Evolutionary conservation across 345 rosid species (phyloP).

Genomic region (Trapa incisa): DNA sequence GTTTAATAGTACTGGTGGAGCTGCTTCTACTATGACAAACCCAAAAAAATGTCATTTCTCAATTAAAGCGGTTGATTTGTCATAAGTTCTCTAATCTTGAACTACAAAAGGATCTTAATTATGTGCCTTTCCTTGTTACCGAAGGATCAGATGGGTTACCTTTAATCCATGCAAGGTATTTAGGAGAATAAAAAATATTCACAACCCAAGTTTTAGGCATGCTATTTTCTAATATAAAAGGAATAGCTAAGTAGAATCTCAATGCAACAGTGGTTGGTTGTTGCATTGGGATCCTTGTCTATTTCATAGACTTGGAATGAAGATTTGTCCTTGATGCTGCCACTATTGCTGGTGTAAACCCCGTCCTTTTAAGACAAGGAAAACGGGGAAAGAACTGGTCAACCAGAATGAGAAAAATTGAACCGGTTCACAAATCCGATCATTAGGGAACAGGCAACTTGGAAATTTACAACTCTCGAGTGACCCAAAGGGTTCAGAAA

Average conservation of each 20-base stretch:
- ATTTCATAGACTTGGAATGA: slow-evolving; percentile 83
- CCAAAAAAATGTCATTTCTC: slow-evolving; percentile 58
- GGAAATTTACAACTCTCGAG: no score
- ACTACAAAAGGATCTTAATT: slow-evolving; percentile 71
- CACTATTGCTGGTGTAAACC: slow-evolving; percentile 82
- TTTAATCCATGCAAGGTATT: slow-evolving; percentile 64
- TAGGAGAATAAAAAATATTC: slow-evolving; percentile 67
- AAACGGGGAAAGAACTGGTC: no score
- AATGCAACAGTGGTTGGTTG: slow-evolving; percentile 91
- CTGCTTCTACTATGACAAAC: slow-evolving; percentile 63
- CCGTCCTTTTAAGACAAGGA: slow-evolving; percentile 34
- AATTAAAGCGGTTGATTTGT: slow-evolving; percentile 46
- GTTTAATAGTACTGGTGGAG: slow-evolving; percentile 66
- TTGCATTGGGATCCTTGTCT: slow-evolving; percentile 89
- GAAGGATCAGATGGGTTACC: slow-evolving; percentile 92
- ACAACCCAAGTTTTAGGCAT: slow-evolving; percentile 91
- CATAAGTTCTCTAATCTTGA: slow-evolving; percentile 75
- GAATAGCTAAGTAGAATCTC: slow-evolving; percentile 75
- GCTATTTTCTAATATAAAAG: slow-evolving; percentile 70
- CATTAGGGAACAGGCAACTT: no score
- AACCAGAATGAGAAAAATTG: no score
- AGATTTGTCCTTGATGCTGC: slow-evolving; percentile 95
- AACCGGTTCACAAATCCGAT: no score
- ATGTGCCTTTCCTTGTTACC: slow-evolving; percentile 52
- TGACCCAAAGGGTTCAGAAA: no score